phyloP scores from a whole-genome alignment of 176 grass and related monocot genomes.

The Zizania latifolia region DNA sequence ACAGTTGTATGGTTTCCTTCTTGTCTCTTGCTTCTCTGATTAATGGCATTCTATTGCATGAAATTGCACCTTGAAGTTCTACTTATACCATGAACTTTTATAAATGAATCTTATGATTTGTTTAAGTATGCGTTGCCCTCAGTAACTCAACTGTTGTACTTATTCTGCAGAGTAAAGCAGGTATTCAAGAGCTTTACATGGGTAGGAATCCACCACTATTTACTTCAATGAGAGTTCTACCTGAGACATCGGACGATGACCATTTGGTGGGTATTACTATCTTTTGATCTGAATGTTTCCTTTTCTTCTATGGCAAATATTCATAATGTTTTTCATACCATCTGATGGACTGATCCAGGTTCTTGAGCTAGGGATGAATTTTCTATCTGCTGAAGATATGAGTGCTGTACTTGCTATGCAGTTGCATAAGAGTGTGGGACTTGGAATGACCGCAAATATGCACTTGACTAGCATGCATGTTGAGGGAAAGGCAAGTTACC shows the following conservation, averaged over 20 bases:
- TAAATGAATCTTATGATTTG: conserved; percentile 11
- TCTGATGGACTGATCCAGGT: conserved; percentile 45
- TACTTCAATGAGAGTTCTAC: conserved; percentile 76
- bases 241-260: conserved; percentile 81
- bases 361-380: conserved; percentile 91
- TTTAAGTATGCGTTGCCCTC: background rate
- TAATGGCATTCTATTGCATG: conserved; percentile 6
- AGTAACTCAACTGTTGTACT: conserved; percentile 24
- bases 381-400: conserved; percentile 90
- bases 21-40: background rate
- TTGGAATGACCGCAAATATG: conserved; percentile 88
- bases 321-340: background rate
- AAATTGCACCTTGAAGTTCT: background rate
- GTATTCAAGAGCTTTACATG: conserved; percentile 84
- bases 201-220: conserved; percentile 83
- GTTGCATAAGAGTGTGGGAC: conserved; percentile 62
- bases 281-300: background rate
- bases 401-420: conserved; percentile 80
- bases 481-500: conserved; percentile 79
- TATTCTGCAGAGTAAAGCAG: conserved; percentile 74
- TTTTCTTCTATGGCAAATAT: conserved; percentile 9
- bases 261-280: conserved; percentile 63
- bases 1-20: conserved; percentile 62
- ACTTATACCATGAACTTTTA: conserved; percentile 1
- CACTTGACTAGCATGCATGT: conserved; percentile 97